Base-by-base conservation (phyloP, 2,329 filamentous ascomycete genomes). In the Aspergillus intermedius region DNA sequence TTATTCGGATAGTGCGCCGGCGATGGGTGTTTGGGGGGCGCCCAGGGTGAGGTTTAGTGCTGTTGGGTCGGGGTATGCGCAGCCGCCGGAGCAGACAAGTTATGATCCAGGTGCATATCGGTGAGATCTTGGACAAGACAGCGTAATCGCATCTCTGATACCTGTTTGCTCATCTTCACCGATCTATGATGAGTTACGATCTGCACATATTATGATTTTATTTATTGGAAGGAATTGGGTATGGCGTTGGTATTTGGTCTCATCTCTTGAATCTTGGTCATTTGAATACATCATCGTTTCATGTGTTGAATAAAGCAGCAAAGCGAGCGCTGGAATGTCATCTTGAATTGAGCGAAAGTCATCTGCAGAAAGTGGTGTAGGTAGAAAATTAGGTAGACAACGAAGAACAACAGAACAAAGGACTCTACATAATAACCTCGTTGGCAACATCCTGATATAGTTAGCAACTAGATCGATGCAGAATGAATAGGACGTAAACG, bases 391-490 rank as follows among this genome's bases (percentile, higher is more conserved):
- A 40, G 7, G 13, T 37, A 17, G 17, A 21, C 17, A 10, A 21
- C 5, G 19, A 22, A 19, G 3, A 43, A 22, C 13, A 30, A 43
- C 10, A 28, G 5, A 15, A 43, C 3, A 9, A 43, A 42, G 30
- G 25, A 49, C 42, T 63, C 78, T 81, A 96, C 91, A 96, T 96
- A 69, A 96, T 96, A 64, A 95, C 88, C 63, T 82, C 79, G 62
- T 73, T 73, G 47, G 67, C 60, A 45, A 71, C 68, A 44, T 71
- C 68, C 68, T 71, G 42, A 1, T 41, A 10, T 7, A 35, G 43
- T 46, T 22, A 30, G 37, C 15, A 32, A 37, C 32, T 42, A 10
- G 12, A 13, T 42, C 17, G 6, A 39, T 12, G 12, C 17, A 47
- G 17, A 2, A 19, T 15, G 42, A 44, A 44, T 17, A 9, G 34